Evolutionary conservation across 768 basidiomycete species (phyloP).

Genomic region (Serpula lacrymans): DNA sequence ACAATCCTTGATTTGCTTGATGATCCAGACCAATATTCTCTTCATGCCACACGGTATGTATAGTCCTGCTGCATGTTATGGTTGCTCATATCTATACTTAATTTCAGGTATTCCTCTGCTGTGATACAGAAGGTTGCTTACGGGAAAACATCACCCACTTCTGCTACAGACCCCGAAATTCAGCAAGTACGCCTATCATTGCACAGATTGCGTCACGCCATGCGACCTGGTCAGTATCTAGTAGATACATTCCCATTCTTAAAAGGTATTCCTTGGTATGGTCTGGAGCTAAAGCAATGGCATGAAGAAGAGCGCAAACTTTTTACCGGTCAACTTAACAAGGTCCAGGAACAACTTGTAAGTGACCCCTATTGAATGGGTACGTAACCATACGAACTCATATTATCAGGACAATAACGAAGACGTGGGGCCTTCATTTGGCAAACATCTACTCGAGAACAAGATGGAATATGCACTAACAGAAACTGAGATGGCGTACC

Average conservation of each 20-base stretch:
- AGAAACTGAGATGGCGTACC: conserved; percentile 49
- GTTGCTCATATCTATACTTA: conserved; percentile 16
- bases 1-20: conserved; percentile 12
- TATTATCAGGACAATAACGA: conserved; percentile 2
- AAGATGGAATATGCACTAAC: conserved; percentile 45
- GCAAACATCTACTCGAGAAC: conserved; percentile 47
- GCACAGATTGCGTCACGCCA: conserved; percentile 17
- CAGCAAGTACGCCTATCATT: conserved; percentile 15
- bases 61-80: conserved; percentile 24
- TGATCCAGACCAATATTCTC: conserved; percentile 21
- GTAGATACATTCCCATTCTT: conserved; percentile 27
- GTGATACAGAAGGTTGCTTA: conserved; percentile 11
- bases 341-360: conserved; percentile 41
- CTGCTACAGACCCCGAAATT: conserved; percentile 8
- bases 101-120: conserved; percentile 7
- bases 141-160: conserved; percentile 12
- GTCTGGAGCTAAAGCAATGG: conserved; percentile 46
- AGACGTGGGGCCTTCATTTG: conserved; percentile 35
- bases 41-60: conserved; percentile 27
- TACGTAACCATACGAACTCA: neutral
- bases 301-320: conserved; percentile 47
- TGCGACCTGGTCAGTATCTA: conserved; percentile 23
- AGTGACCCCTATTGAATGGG: neutral
- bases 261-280: conserved; percentile 49
- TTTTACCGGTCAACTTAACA: conserved; percentile 43